phyloP scores from a whole-genome alignment of 2,329 filamentous ascomycete genomes.

The Pyricularia grisea region DNA sequence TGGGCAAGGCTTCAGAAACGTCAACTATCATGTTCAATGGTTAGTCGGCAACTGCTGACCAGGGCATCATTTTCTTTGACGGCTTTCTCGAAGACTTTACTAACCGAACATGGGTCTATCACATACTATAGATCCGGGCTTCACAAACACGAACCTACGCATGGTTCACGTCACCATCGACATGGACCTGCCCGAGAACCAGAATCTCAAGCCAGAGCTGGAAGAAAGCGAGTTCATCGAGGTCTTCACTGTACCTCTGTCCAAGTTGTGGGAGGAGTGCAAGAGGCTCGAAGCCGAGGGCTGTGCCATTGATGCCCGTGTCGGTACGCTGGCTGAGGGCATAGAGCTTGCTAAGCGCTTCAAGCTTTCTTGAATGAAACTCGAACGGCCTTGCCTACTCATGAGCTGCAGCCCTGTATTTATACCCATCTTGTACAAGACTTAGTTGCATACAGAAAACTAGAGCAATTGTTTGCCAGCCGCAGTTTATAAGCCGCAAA shows the following conservation, averaged over 20 bases:
- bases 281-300: constrained; percentile 59
- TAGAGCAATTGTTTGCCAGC: neutral
- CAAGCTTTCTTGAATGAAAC: constrained; percentile 14
- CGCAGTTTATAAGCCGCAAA: neutral
- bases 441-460: neutral
- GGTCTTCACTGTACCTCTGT: constrained; percentile 60
- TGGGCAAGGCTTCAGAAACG: constrained; percentile 44
- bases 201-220: constrained; percentile 57
- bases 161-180: constrained; percentile 70
- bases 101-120: neutral
- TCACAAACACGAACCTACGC: constrained; percentile 57
- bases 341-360: constrained; percentile 60
- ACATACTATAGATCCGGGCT: constrained; percentile 41
- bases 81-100: neutral
- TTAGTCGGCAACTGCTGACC: constrained; percentile 10
- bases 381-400: neutral
- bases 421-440: neutral
- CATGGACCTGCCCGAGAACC: constrained; percentile 58
- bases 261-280: constrained; percentile 55
- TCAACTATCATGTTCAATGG: constrained; percentile 59
- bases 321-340: constrained; percentile 70
- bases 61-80: neutral
- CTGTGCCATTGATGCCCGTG: constrained; percentile 69
- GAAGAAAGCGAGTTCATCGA: constrained; percentile 81
- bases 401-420: neutral